Base-by-base conservation (phyloP, 768 basidiomycete genomes). In the Leccinum subtestaceum region DNA sequence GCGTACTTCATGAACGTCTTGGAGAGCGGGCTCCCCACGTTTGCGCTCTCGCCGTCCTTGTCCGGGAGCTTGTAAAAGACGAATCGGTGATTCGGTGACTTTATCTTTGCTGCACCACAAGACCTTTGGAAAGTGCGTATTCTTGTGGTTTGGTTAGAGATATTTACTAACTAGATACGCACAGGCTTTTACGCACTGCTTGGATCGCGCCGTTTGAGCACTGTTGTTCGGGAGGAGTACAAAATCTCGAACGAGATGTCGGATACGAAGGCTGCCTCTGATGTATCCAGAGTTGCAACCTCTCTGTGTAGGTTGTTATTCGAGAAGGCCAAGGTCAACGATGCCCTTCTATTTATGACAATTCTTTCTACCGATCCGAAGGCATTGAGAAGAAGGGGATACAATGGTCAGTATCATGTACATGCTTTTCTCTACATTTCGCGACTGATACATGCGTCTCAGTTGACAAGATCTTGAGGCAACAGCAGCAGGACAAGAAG, bases 391-490 rank as follows among this genome's bases (percentile, higher is more conserved):
- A 78, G 93, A 40, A 79, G 93, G 62, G 95, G 93, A 5, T 95
- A 93, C 69, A 93, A 94, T 65, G 88, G 91, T 89, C 63, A 4
- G 77, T 66, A 12, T 48, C 9, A 45, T 34, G 43, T 46, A 60
- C 13, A 36, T 38, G 58, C 10, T 12, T 52, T 2, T 32, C 13
- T 12, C 21, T 5, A 36, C 52, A 64, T 63, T 52, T 67, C 11
- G 7, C 11, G 5, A 46, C 46, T 58, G 65, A 56, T 65, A 38
- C 43, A 19, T 51, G 6, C 5, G 11, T 53, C 29, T 23, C 29
- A 93, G 95, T 98, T 55, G 95, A 97, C 67, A 83, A 95, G 32
- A 96, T 98, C 59, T 76, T 98, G 57, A 86, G 87, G 58, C 89
- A 91, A 62, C 92, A 96, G 67, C 82, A 83, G 67, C 86, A 85